Evolutionary conservation across 768 basidiomycete species (phyloP).

Genomic region (Suillus cothurnatus): DNA sequence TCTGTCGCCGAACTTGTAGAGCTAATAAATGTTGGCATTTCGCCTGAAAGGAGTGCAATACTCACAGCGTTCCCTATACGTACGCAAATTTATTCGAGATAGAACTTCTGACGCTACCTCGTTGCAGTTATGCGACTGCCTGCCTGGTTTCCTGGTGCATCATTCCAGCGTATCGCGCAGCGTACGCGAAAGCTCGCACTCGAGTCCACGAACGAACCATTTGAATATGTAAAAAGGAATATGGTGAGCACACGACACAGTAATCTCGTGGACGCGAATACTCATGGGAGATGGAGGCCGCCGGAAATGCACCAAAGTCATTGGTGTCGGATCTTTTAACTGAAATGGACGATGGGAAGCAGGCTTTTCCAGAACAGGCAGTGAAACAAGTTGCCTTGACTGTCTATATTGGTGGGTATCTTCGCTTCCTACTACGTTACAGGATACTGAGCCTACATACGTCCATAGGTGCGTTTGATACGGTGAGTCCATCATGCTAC

Average conservation of each 20-base stretch:
- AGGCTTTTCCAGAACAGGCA: conserved; percentile 23
- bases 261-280: background rate
- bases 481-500: conserved; percentile 16
- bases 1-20: conserved; percentile 21
- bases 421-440: background rate
- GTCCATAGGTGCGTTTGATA: conserved; percentile 28
- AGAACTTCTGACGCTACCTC: background rate
- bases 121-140: conserved; percentile 29
- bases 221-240: conserved; percentile 29
- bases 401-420: conserved; percentile 30
- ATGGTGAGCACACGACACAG: conserved; percentile 22
- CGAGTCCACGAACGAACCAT: conserved; percentile 25
- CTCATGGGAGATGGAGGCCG: conserved; percentile 16
- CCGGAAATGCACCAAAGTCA: conserved; percentile 27
- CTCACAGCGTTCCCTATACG: conserved; percentile 33
- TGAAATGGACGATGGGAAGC: conserved; percentile 15
- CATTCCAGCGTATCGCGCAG: conserved; percentile 24
- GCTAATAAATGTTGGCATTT: conserved; percentile 25
- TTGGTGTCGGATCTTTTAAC: conserved; percentile 32
- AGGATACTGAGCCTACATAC: background rate
- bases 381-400: conserved; percentile 33
- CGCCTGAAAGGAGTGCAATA: conserved; percentile 28
- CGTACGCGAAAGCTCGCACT: conserved; percentile 27
- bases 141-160: conserved; percentile 32
- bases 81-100: conserved; percentile 14